phyloP scores from a whole-genome alignment of 495 filamentous ascomycete genomes.

The Podospora australis region DNA sequence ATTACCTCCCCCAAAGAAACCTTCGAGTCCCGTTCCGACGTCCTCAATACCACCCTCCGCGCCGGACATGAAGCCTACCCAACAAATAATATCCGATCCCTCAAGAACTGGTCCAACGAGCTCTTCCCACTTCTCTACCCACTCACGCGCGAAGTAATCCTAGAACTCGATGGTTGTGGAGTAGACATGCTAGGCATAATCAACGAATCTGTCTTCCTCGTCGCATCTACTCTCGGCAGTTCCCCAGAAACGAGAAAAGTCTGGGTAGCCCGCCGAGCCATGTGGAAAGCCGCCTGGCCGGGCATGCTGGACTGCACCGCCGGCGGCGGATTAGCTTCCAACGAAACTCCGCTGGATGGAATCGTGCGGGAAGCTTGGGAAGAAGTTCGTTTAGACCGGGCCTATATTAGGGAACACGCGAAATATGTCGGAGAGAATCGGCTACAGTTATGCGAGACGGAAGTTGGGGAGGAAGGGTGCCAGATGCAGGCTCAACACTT shows the following conservation, averaged over 20 bases:
- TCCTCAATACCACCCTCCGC: background rate
- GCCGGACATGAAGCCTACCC: background rate
- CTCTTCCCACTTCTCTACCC: background rate
- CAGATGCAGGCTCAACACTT: conserved; percentile 1
- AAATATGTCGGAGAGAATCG: background rate
- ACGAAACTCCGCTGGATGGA: background rate
- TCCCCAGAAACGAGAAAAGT: background rate
- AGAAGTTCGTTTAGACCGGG: background rate
- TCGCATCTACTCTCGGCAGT: background rate
- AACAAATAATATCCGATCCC: background rate
- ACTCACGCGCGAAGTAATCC: background rate
- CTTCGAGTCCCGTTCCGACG: background rate
- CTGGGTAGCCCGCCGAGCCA: background rate
- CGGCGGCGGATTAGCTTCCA: background rate
- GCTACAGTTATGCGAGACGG: background rate
- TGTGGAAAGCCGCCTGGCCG: background rate
- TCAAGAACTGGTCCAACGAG: background rate
- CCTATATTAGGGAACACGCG: background rate
- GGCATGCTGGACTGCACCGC: background rate
- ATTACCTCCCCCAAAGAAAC: background rate
- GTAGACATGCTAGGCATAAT: background rate
- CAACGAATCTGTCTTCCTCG: background rate
- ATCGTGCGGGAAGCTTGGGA: background rate
- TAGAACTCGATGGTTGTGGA: background rate
- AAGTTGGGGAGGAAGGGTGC: conserved; percentile 1